Base-by-base conservation (phyloP, 1,284 basidiomycete genomes). In the Microbotryomycetes sp. region DNA sequence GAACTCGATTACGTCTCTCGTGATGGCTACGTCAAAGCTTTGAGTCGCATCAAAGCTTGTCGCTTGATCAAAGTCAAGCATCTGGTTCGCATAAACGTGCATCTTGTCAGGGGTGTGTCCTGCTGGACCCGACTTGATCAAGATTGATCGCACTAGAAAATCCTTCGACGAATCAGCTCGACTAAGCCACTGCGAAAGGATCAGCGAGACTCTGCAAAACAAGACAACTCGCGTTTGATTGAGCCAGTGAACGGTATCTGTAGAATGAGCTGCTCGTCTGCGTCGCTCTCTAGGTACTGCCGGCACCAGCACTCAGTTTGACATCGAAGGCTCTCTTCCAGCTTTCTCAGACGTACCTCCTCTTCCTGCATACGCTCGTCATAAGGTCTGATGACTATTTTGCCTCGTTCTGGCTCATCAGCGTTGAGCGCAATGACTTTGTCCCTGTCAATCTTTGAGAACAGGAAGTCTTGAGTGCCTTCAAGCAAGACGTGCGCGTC, bases 21-120 rank as follows among this genome's bases (percentile, higher is more conserved):
- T 62, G 12, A 60, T 60, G 6, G 70, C 60, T 3, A 72, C 51
- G n/a, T 73, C 71, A 12, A 74, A 69, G 3, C 45, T 57, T 45
- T 74, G 72, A 6, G 70, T 70, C 12, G 66, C 60, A 15, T 68
- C 65, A 3, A 42, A 36, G 14, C 68, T 68, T n/a, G 58, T 56
- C 12, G 59, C 66, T 30, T 71, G 63, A 58, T 73, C 70, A 50
- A 74, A 74, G 48, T 74, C 72, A 23, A 74, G 58, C 14, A 54
- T 45, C 25, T 60, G 66, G 26, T 71, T 69, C 14, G 66, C 64
- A 56, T 61, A 69, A 67, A 70, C 63, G 9, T 68, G 55, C 54
- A 71, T 32, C 50, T 67, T 66, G 52, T 67, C 63, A 1, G 70
- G 64, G 1, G 69, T 71, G 52, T 56, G 60, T 6, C 66, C 69